Conservation (phyloP, 1,284 basidiomycete species). For the Vanrija pseudolonga region DNA sequence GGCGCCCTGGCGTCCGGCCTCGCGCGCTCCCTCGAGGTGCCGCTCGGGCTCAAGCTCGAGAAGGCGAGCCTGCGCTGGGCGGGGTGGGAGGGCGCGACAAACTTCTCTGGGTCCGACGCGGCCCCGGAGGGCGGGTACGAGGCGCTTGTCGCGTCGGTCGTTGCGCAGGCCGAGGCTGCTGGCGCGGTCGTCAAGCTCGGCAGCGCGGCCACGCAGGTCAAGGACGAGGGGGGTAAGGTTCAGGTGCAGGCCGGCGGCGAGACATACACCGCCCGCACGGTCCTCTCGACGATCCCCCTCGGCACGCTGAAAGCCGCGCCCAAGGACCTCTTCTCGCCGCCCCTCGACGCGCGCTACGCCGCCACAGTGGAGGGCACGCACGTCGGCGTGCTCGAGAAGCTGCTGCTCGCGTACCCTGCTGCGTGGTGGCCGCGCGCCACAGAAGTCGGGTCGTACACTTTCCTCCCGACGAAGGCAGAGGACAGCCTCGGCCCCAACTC, state of each 20-base stretch:
- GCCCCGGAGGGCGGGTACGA: conserved; percentile 54
- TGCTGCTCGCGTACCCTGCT: conserved; percentile 49
- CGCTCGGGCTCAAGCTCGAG: conserved; percentile 52
- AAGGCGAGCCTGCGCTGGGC: conserved; percentile 45
- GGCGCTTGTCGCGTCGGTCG: conserved; percentile 46
- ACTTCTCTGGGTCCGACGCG: conserved; percentile 53
- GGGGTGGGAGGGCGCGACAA: conserved; percentile 47
- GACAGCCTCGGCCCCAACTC: conserved; percentile 14
- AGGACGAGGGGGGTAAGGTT: conserved; percentile 18
- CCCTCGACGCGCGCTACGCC: conserved; percentile 32
- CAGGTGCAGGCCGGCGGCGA: conserved; percentile 33
- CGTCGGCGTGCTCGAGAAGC: conserved; percentile 52
- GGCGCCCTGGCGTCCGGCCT: conserved; percentile 36
- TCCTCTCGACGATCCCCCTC: conserved; percentile 51
- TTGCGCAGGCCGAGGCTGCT: conserved; percentile 36
- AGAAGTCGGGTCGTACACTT: conserved; percentile 46
- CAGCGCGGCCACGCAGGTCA: conserved; percentile 25
- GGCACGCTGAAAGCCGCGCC: conserved; percentile 46
- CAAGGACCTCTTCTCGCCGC: conserved; percentile 38
- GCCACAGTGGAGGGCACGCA: conserved; percentile 42
- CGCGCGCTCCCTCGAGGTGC: conserved; percentile 52
- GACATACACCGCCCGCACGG: conserved; percentile 38
- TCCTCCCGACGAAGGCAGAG: conserved; percentile 37
- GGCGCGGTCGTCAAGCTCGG: conserved; percentile 46
- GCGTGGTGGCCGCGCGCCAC: conserved; percentile 52